A percentile compares a stretch with the other conserved stretches of the same genome.
phyloP scores from a whole-genome alignment of 306 rosid species.

The Potentilla sterilis region DNA sequence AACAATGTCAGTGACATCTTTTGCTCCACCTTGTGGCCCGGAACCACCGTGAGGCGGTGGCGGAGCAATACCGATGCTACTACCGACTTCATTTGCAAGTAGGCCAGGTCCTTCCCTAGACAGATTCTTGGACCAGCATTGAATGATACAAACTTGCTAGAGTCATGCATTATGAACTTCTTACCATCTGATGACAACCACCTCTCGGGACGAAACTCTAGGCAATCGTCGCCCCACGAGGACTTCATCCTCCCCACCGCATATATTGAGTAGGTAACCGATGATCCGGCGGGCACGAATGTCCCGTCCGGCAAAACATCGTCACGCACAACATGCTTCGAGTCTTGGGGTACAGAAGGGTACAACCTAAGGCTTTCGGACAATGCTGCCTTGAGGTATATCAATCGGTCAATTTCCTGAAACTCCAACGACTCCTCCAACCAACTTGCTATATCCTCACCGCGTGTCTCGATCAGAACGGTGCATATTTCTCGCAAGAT shows the following conservation, averaged over 20 bases:
- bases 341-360: slow-evolving; percentile 89
- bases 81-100: slow-evolving; percentile 84
- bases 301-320: slow-evolving; percentile 81
- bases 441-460: slow-evolving; percentile 42
- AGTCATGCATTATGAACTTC: slow-evolving; percentile 54
- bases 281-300: slow-evolving; percentile 77
- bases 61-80: slow-evolving; percentile 75
- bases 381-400: slow-evolving; percentile 69
- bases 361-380: slow-evolving; percentile 78
- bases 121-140: slow-evolving; percentile 98
- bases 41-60: slow-evolving; percentile 60
- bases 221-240: slow-evolving; percentile 86
- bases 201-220: slow-evolving; percentile 77
- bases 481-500: slow-evolving; percentile 55
- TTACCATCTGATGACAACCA: slow-evolving; percentile 69
- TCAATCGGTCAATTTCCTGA: slow-evolving; percentile 77
- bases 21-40: slow-evolving; percentile 78
- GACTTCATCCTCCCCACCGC: slow-evolving; percentile 71
- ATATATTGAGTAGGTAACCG: slow-evolving; percentile 79
- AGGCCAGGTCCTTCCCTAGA: slow-evolving; percentile 84
- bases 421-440: slow-evolving; percentile 60
- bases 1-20: slow-evolving; percentile 88
- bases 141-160: slow-evolving; percentile 80
- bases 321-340: slow-evolving; percentile 69
- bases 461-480: slow-evolving; percentile 70